Evolutionary conservation across 257 asterid genomes (phyloP).

Genomic region (Ophiorrhiza pumila): DNA sequence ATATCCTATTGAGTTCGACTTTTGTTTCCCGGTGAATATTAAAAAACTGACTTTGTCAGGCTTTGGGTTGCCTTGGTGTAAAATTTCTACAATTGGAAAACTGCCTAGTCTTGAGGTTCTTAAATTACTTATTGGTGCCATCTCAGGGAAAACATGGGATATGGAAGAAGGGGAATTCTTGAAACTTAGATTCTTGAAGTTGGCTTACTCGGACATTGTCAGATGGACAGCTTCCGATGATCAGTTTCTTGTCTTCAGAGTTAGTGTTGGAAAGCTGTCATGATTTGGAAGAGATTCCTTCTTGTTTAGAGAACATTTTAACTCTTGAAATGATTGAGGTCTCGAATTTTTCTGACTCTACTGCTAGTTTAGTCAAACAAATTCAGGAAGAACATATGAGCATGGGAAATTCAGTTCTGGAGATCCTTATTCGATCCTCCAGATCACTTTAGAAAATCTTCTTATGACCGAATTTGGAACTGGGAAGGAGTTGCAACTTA

Average conservation of each 20-base stretch:
- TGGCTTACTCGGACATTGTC: neutral
- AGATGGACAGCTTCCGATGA: slow-evolving; percentile 2
- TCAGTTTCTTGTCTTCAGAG: neutral
- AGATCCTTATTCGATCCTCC: neutral
- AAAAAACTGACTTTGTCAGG: neutral
- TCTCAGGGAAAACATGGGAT: slow-evolving; percentile 10
- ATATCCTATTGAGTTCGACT: neutral
- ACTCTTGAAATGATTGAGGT: neutral
- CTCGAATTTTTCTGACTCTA: neutral
- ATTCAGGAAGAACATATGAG: neutral
- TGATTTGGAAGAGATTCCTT: neutral
- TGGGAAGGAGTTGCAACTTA: no score
- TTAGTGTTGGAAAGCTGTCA: neutral
- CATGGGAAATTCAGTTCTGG: neutral
- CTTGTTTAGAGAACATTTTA: neutral
- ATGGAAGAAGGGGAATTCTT: slow-evolving; percentile 2
- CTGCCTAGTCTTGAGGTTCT: slow-evolving; percentile 8
- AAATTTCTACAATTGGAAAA: neutral
- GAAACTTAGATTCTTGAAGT: slow-evolving; percentile 9
- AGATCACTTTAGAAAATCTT: no score
- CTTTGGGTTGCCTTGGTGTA: neutral
- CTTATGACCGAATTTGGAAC: no score
- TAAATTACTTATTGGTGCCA: neutral
- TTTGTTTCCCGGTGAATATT: neutral
- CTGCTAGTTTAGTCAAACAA: neutral